A percentile compares a stretch with the other conserved stretches of the same genome.
These are phyloP conservation scores for Aegilops tauschii DNA, from an alignment of 176 grass and related monocot genomes.

Conservation along the genomic window DNA sequence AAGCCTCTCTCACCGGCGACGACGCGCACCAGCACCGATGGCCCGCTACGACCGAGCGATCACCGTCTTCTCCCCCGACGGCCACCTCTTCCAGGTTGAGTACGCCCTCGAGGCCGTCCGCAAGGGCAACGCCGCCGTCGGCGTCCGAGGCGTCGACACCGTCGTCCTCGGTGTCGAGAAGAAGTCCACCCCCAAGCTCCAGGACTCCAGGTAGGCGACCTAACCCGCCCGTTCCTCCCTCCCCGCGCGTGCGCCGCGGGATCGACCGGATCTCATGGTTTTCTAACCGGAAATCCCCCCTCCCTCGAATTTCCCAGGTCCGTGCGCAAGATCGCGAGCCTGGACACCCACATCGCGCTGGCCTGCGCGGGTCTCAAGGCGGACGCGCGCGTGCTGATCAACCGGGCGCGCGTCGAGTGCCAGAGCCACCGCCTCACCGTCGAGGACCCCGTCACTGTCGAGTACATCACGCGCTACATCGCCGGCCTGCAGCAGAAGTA, in stretches of 20 bases:
- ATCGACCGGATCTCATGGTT: constrained; percentile 19
- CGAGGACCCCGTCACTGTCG: constrained; percentile 85
- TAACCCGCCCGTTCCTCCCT: not conserved
- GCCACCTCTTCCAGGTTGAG: constrained; percentile 98
- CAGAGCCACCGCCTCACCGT: constrained; percentile 90
- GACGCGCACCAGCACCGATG: constrained; percentile 41
- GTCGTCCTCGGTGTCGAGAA: constrained; percentile 98
- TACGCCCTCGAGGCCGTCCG: constrained; percentile 97
- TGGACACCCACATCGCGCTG: constrained; percentile 83
- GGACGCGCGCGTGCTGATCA: constrained; percentile 84
- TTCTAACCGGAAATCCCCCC: constrained; percentile 2
- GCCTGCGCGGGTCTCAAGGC: constrained; percentile 96
- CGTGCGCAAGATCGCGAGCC: constrained; percentile 88
- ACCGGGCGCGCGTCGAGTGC: constrained; percentile 85
- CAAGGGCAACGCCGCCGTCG: constrained; percentile 56
- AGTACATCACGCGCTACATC: constrained; percentile 97
- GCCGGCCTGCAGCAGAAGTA: constrained; percentile 93
- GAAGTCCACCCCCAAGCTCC: constrained; percentile 98
- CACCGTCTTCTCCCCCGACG: constrained; percentile 98
- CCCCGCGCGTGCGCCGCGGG: not conserved
- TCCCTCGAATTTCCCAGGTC: constrained; percentile 30
- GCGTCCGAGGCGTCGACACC: constrained; percentile 66
- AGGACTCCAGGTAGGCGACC: constrained; percentile 75
- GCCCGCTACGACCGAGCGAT: constrained; percentile 97
- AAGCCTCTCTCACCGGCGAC: constrained; percentile 1